These are phyloP conservation scores for Agrocybe pediades DNA, from an alignment of 768 basidiomycete species.

Conservation along the genomic window DNA sequence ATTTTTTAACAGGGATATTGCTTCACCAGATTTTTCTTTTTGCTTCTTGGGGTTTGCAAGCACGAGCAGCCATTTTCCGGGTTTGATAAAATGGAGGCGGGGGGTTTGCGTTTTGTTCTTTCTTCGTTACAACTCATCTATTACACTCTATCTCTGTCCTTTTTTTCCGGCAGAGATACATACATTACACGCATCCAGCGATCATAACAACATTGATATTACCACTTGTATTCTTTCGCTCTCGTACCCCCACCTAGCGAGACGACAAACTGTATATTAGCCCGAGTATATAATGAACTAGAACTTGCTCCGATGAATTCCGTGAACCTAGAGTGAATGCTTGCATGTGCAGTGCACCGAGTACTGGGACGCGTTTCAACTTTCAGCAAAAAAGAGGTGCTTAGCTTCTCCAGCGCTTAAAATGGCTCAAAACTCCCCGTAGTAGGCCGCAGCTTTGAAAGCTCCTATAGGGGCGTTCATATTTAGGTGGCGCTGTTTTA, in stretches of 20 bases:
- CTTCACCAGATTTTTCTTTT: constrained; percentile 17
- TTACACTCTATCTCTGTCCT: too few relatives aligned
- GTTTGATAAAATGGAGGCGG: background rate
- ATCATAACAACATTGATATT: background rate
- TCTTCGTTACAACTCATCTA: too few relatives aligned
- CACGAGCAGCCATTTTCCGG: background rate
- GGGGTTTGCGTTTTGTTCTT: background rate
- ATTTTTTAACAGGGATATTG: constrained; percentile 37
- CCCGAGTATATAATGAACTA: background rate
- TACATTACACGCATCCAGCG: background rate
- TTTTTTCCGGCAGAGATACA: background rate
- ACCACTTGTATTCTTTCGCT: background rate
- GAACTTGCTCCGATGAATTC: background rate
- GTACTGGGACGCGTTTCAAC: too few relatives aligned
- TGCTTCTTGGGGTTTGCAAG: constrained; percentile 9
- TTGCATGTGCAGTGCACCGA: background rate
- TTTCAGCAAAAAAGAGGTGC: too few relatives aligned
- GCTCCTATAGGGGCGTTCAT: too few relatives aligned
- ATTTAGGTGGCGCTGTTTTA: too few relatives aligned
- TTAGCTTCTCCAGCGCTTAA: too few relatives aligned
- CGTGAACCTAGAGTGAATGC: background rate
- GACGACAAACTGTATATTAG: background rate
- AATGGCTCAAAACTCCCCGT: too few relatives aligned
- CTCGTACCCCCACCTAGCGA: background rate
- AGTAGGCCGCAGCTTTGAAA: too few relatives aligned